Base-by-base conservation (phyloP, 306 rosid species). In the Gleditsia sinensis region DNA sequence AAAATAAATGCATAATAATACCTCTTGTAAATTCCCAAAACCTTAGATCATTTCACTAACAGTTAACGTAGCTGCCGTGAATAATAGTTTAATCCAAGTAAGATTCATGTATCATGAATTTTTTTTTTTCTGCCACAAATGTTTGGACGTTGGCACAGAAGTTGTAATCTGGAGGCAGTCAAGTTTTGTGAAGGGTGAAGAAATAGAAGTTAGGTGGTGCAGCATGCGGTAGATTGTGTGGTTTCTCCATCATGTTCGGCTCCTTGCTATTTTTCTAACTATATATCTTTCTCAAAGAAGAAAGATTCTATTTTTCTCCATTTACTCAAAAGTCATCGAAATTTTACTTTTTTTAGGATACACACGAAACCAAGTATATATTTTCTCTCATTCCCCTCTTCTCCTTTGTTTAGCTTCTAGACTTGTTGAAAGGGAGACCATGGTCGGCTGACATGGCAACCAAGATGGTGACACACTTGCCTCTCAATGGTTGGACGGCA, bases 401-500 rank as follows among this genome's bases (percentile, higher is more conserved):
- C 16, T n/a, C 62, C 19, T 42, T 9, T 43, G 42, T 6, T n/a
- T 36, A 7, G 8, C 32, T 20, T 12, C 12, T 6, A 39, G 17
- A 24, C 33, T 71, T 6, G 34, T 62, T 25, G 71, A 70, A 5
- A 32, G 19, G 42, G 64, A 25, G 64, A 53, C 53, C 65, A 69
- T 50, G 50, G 37, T 9, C 32, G 64, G 75, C 23, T 46, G 58
- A 45, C 58, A 46, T 17, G 50, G 17, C 16, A 7, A 27, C 12
- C 68, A 23, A 7, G 27, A 40, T 23, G 2, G 55, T 25, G 53
- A 57, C 30, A 57, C 30, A 4, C 56, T 32, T 46, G 48, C 21
- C 55, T 67, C 73, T 76, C 32, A 45, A 36, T 76, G 75, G 37
- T 57, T 56, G 69, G 80, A 45, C 75, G 80, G 75, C 76, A 19